Conservation (phyloP, 2,329 filamentous ascomycete species). For the Talaromyces albobiverticillius region DNA sequence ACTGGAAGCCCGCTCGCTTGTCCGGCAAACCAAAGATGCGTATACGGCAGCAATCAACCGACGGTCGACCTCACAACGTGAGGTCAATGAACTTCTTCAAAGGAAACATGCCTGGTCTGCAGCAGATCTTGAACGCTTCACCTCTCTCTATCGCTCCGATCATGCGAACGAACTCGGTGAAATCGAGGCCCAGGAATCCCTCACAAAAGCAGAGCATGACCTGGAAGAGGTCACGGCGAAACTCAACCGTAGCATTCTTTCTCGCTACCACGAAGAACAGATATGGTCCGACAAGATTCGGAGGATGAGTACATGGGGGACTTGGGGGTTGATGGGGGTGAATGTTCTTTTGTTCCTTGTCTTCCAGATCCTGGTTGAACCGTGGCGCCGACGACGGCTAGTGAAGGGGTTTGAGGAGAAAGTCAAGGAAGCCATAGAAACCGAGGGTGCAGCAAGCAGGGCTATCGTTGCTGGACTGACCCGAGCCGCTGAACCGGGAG, state of each 20-base stretch:
- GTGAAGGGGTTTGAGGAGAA: constrained; percentile 80
- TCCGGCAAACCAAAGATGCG: constrained; percentile 67
- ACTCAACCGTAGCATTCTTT: constrained; percentile 78
- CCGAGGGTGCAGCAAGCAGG: constrained; percentile 48
- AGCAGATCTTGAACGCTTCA: constrained; percentile 88
- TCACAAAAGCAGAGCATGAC: constrained; percentile 73
- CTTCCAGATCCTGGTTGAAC: constrained; percentile 86
- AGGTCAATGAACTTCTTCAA: constrained; percentile 90
- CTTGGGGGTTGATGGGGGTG: constrained; percentile 95
- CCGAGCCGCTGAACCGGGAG: background rate
- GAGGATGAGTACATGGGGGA: constrained; percentile 95
- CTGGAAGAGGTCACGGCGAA: constrained; percentile 73
- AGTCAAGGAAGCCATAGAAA: constrained; percentile 66
- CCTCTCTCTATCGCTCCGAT: constrained; percentile 83
- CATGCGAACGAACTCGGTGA: constrained; percentile 90
- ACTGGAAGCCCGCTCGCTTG: constrained; percentile 55
- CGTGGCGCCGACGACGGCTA: constrained; percentile 78
- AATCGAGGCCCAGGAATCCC: constrained; percentile 64
- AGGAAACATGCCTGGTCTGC: constrained; percentile 91
- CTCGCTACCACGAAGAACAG: constrained; percentile 96
- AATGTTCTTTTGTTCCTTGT: constrained; percentile 87
- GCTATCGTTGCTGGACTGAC: constrained; percentile 6
- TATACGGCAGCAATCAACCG: constrained; percentile 83
- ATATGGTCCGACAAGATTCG: constrained; percentile 98
- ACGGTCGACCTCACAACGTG: constrained; percentile 85